Evolutionary conservation across 495 filamentous ascomycete species (phyloP).

Genomic region (Neurospora intermedia): DNA sequence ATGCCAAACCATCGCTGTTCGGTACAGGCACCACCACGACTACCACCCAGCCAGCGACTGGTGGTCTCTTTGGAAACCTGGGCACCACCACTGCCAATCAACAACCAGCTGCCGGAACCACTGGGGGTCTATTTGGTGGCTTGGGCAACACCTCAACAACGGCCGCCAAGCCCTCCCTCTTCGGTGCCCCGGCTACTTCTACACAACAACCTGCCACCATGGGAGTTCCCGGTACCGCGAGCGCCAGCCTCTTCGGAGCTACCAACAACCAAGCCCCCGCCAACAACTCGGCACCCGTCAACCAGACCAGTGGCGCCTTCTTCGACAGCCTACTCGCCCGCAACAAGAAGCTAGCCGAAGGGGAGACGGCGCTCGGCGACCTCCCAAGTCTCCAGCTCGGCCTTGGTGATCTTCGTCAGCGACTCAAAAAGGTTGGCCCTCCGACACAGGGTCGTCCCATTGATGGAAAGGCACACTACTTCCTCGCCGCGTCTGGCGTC

Average conservation of each 20-base stretch:
- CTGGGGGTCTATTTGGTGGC: slow-evolving; percentile 1
- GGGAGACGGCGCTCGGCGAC: slow-evolving; percentile 41
- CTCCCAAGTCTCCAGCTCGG: slow-evolving; percentile 70
- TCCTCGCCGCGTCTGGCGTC: slow-evolving; percentile 83
- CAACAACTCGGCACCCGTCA: slow-evolving; percentile 1
- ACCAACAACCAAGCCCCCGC: slow-evolving; percentile 1
- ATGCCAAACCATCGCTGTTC: slow-evolving; percentile 11
- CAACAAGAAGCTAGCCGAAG: slow-evolving; percentile 52
- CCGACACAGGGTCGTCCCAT: slow-evolving; percentile 35
- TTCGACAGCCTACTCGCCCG: slow-evolving; percentile 82
- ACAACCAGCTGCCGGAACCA: not conserved
- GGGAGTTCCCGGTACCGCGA: not conserved
- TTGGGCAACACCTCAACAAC: slow-evolving; percentile 3
- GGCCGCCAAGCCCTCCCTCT: slow-evolving; percentile 11
- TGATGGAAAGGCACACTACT: slow-evolving; percentile 68
- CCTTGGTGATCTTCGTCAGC: slow-evolving; percentile 75
- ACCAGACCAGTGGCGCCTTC: slow-evolving; percentile 47
- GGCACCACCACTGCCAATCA: not conserved
- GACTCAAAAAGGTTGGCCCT: slow-evolving; percentile 66
- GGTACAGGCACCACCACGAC: slow-evolving; percentile 2
- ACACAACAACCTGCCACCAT: slow-evolving; percentile 2
- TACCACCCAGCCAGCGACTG: not conserved
- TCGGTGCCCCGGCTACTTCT: slow-evolving; percentile 8
- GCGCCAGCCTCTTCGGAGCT: slow-evolving; percentile 8
- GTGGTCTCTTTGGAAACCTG: slow-evolving; percentile 11